Evolutionary conservation across 148 eudicot genomes (phyloP).

Genomic region (Fagopyrum esculentum): DNA sequence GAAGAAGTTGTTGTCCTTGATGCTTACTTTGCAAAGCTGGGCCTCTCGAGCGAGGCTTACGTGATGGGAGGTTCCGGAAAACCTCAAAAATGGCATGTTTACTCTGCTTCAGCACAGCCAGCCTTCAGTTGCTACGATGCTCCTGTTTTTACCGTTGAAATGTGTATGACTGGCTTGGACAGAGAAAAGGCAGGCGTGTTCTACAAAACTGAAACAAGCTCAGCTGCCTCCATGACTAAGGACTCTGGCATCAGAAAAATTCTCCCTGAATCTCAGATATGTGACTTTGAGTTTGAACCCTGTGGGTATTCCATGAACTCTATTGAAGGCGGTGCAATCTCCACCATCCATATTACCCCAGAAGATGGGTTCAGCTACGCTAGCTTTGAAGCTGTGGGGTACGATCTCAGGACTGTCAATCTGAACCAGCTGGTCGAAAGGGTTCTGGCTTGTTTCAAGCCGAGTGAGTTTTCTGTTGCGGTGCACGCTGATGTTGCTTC

Average conservation of each 20-base stretch:
- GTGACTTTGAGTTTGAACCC: slow-evolving; percentile 44
- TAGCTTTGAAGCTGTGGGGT: slow-evolving; percentile 57
- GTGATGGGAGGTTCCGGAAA: slow-evolving; percentile 37
- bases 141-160: slow-evolving; percentile 36
- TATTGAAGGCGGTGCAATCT: slow-evolving; percentile 33
- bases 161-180: slow-evolving; percentile 49
- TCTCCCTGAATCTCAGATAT: slow-evolving; percentile 33
- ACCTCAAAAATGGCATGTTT: slow-evolving; percentile 42
- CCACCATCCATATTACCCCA: slow-evolving; percentile 42
- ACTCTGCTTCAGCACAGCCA: slow-evolving; percentile 29
- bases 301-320: slow-evolving; percentile 48
- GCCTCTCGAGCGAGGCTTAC: slow-evolving; percentile 27
- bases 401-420: slow-evolving; percentile 22
- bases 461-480: slow-evolving; percentile 32
- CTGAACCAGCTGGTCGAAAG: slow-evolving; percentile 27
- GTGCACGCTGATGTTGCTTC: slow-evolving; percentile 26
- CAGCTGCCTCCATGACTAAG: slow-evolving; percentile 30
- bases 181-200: slow-evolving; percentile 28
- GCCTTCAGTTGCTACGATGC: not conserved
- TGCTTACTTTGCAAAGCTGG: slow-evolving; percentile 33
- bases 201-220: slow-evolving; percentile 27
- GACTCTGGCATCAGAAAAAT: slow-evolving; percentile 30
- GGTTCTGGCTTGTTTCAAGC: slow-evolving; percentile 32
- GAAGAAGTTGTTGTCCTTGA: slow-evolving; percentile 47
- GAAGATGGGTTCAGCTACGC: slow-evolving; percentile 52